Evolutionary conservation across 495 filamentous ascomycete species (phyloP), one percentile per base, ranked within the genome.

Genomic region (Cercophora sp.): DNA sequence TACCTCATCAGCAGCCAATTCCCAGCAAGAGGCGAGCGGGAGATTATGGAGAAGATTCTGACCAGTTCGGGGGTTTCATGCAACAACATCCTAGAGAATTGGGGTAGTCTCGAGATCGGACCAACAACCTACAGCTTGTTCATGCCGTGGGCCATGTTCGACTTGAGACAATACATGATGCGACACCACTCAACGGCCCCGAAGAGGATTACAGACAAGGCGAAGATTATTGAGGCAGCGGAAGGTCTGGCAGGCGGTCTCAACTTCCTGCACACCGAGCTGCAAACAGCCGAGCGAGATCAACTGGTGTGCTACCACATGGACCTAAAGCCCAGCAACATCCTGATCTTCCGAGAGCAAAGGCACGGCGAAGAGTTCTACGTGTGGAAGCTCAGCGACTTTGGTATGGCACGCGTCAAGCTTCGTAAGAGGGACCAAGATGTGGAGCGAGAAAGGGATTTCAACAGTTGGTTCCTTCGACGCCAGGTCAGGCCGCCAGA

Each of bases 361-460:
- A 46, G 31, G 4, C 45, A 52, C 11, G 48, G 57, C 8, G 47
- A 60, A 10, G 44, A 22, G 2, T 32, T 45, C 31, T 27, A 57
- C 15, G 48, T 71, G 13, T 71, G 69, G 69, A 70, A 70, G 43
- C 60, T 71, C 8, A 70, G 69, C 32, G 69, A 71, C 36, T 71
- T 71, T 34, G 69, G 69, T 8, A 70, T 70, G 62, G 64, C 69
- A 31, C 51, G 61, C n/a, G 59, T 71, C 18, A 71, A 67, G 34
- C 3, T 60, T 1, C 39, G 42, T 18, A 50, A 52, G 4, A 46
- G 29, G 1, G 39, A 48, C 47, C 40, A 61, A 29, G 50, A 45
- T 10, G 24, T 20, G 13, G 56, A 52, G 24, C 36, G 47, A 16
- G 56, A 56, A 5, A 55, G 44, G 25, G 60, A 66, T 47, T 53